Evolutionary conservation across 2,329 filamentous ascomycete species (phyloP).

Genomic region (Passalora sequoiae): DNA sequence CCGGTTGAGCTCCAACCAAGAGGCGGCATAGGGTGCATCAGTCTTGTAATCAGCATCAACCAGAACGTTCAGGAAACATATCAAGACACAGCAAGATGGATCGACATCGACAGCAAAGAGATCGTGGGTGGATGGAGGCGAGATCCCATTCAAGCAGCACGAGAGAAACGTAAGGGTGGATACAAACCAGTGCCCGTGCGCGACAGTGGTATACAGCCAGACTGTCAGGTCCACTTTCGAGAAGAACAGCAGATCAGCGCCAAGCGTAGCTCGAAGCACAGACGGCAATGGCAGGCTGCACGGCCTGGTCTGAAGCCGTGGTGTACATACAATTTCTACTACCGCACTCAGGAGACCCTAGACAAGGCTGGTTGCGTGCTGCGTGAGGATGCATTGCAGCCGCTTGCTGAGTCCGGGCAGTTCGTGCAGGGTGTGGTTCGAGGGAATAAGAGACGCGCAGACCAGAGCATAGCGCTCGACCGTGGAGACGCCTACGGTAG

Average conservation of each 20-base stretch:
- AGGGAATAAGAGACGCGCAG: not conserved
- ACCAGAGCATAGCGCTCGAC: too few species aligned
- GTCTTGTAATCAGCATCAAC: constrained; percentile 7
- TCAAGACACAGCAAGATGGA: not conserved
- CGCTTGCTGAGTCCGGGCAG: constrained; percentile 10
- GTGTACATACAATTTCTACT: constrained; percentile 41
- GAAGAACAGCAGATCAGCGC: constrained; percentile 8
- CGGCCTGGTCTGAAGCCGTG: constrained; percentile 36
- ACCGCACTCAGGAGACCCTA: constrained; percentile 31
- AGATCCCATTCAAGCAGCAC: constrained; percentile 1
- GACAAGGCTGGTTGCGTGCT: constrained; percentile 19
- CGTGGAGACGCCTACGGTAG: not conserved
- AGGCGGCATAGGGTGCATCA: constrained; percentile 13
- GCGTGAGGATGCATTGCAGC: constrained; percentile 8
- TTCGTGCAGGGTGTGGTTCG: not conserved
- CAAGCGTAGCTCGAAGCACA: constrained; percentile 17
- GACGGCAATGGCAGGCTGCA: constrained; percentile 16
- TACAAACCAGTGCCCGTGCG: constrained; percentile 6
- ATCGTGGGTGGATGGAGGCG: constrained; percentile 1
- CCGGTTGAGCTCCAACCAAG: not conserved
- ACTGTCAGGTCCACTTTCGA: constrained; percentile 19
- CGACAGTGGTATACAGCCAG: constrained; percentile 22
- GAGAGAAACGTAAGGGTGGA: not conserved
- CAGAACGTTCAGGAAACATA: not conserved
- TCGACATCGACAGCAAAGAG: not conserved